Evolutionary conservation across 139 green algal genomes (phyloP), one percentile per base, ranked within the genome.

Genomic region (Tetratostichococcus sp.): DNA sequence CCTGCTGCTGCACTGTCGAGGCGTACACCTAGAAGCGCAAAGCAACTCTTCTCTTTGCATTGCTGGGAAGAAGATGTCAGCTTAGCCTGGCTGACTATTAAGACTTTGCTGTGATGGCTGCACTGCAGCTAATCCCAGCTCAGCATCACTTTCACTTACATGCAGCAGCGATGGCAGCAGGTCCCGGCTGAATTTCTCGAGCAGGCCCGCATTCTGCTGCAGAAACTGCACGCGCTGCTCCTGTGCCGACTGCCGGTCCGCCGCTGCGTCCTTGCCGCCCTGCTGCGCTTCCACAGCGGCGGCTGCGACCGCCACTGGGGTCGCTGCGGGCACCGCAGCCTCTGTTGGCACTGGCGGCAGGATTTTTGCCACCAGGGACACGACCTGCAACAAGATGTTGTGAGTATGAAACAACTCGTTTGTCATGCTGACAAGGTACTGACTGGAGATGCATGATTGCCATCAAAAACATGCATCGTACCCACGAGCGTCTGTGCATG

Each of bases 141-240:
- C 70, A 73, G 57, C 72, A 73, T 11, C 33, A 43, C 42, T 28
- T 28, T 14, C 39, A 11, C 39, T 50, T 34, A 94, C 88, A 69
- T 90, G 75, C 58, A 97, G 84, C 76, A 97, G 74, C 30, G 93
- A 77, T 2, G 88, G 83, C 81, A 97, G 82, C 71, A 98, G 77
- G 81, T 95, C 78, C 21, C 62, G 30, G 59, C 74, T 84, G 57
- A 92, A 89, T 33, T 78, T 77, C 62, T 78, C 43, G 76, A 95
- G 73, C 33, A 93, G 70, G 8, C 78, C 71, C 2, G 91, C 86
- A 35, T 93, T 70, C 16, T 85, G 77, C 6, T 69, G 6, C 68
- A 97, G 72, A 68, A 88, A 89, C 14, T 43, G 28, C 16, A 62
- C 57, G 31, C 71, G 65, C 69, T 74, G 62, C 42, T 68, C n/a